phyloP scores from a whole-genome alignment of 2,329 filamentous ascomycete genomes.

The Beauveria caledonica region DNA sequence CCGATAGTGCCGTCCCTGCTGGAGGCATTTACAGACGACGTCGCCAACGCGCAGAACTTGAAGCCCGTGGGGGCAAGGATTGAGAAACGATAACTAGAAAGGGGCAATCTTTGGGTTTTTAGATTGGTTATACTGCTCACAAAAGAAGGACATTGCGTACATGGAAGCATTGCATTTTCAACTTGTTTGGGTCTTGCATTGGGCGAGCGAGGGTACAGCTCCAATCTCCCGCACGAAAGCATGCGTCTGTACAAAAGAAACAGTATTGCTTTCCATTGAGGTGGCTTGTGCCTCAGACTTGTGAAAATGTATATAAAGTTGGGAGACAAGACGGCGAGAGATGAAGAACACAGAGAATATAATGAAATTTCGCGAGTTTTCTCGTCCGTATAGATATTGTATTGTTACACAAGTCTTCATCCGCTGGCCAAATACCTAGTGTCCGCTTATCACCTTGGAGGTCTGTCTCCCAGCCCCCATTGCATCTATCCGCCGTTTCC shows the following conservation, averaged over 20 bases:
- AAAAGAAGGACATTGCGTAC: background rate
- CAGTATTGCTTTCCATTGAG: background rate
- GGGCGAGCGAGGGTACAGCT: background rate
- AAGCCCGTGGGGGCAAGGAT: background rate
- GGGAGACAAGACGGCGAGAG: background rate
- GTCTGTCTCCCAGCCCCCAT: too few relatives aligned
- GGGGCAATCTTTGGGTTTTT: background rate
- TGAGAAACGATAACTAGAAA: background rate
- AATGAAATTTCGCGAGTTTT: background rate
- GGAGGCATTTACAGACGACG: background rate
- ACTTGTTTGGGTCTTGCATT: background rate
- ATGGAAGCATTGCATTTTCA: background rate
- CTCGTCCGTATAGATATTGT: background rate
- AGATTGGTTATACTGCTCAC: background rate
- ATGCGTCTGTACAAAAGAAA: background rate
- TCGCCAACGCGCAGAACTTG: background rate
- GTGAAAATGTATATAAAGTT: background rate
- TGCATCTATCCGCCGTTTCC: background rate
- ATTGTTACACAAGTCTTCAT: constrained; percentile 7
- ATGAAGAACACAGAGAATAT: background rate
- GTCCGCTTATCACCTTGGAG: background rate
- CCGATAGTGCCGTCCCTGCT: constrained; percentile 33
- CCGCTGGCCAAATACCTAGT: background rate
- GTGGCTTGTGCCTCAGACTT: background rate
- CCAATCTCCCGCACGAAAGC: background rate